Conservation (phyloP, 2,329 filamentous ascomycete genomes). For the Ophiostoma triangulosporum region DNA sequence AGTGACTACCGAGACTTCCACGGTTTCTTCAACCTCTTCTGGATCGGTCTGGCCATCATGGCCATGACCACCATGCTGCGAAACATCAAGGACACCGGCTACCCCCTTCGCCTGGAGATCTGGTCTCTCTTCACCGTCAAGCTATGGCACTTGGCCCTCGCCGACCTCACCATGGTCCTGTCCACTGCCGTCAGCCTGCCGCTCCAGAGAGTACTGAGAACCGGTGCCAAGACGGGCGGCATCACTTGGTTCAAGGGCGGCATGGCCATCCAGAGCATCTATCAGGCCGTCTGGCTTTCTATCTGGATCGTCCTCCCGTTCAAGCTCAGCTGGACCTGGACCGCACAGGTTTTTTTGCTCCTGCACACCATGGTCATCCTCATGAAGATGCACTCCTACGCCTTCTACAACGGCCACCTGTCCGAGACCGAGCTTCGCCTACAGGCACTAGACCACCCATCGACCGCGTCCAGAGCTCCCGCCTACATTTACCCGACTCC, state of each 20-base stretch:
- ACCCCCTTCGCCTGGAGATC: conserved; percentile 70
- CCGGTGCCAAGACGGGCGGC: conserved; percentile 31
- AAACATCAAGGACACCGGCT: conserved; percentile 88
- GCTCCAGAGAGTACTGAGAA: conserved; percentile 55
- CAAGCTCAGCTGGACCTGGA: conserved; percentile 84
- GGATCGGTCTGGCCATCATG: conserved; percentile 95
- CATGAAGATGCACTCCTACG: conserved; percentile 99
- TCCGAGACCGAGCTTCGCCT: conserved; percentile 75
- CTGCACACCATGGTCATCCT: conserved; percentile 81
- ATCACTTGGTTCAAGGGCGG: conserved; percentile 66
- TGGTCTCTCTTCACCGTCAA: conserved; percentile 83
- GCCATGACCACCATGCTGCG: conserved; percentile 85
- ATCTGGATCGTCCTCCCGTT: conserved; percentile 84
- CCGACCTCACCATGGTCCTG: conserved; percentile 73
- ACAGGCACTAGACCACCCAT: conserved; percentile 62
- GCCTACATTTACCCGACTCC: conserved; percentile 63
- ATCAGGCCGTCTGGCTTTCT: conserved; percentile 64
- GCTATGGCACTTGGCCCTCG: conserved; percentile 71
- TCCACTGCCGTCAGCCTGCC: conserved; percentile 60
- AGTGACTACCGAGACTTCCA: conserved; percentile 91
- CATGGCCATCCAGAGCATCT: conserved; percentile 70
- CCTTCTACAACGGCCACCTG: conserved; percentile 94
- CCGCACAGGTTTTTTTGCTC: conserved; percentile 86
- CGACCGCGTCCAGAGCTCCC: conserved; percentile 52
- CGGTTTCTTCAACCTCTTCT: conserved; percentile 96